These are phyloP conservation scores for Trypanosoma grayi DNA, from an alignment of 208 protist genomes.

Conservation along the genomic window DNA sequence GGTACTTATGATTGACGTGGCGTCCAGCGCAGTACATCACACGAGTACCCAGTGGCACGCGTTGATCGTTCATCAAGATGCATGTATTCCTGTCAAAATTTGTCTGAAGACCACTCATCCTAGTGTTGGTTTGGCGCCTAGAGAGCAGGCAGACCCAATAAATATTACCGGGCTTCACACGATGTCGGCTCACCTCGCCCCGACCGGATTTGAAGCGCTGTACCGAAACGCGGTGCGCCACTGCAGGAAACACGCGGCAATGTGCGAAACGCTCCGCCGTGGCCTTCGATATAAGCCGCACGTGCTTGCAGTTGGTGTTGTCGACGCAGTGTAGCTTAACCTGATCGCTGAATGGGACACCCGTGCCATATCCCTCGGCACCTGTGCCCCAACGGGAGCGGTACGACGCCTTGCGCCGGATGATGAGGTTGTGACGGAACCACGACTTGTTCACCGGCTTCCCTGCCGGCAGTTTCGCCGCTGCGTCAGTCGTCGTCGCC, in stretches of 20 bases:
- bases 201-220: conserved; percentile 83
- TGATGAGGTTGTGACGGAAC: conserved; percentile 86
- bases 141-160: conserved; percentile 90
- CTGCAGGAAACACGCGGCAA: conserved; percentile 84
- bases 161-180: conserved; percentile 85
- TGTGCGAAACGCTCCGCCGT: conserved; percentile 88
- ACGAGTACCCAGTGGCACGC: conserved; percentile 82
- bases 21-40: conserved; percentile 91
- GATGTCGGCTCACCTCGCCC: conserved; percentile 69
- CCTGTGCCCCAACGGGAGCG: conserved; percentile 85
- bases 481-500: conserved; percentile 68
- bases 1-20: conserved; percentile 92
- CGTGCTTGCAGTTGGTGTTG: conserved; percentile 92
- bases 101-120: conserved; percentile 86
- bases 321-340: conserved; percentile 92
- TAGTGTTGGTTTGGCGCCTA: conserved; percentile 79
- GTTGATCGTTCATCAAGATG: conserved; percentile 91
- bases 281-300: conserved; percentile 84
- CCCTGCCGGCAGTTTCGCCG: conserved; percentile 83
- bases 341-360: conserved; percentile 84
- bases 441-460: conserved; percentile 82
- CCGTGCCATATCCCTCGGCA: conserved; percentile 73
- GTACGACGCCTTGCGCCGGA: conserved; percentile 82
- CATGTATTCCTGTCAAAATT: conserved; percentile 92
- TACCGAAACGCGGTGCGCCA: conserved; percentile 86